Base-by-base conservation (phyloP, 1,284 basidiomycete genomes). In the Fereydounia khargensis region DNA sequence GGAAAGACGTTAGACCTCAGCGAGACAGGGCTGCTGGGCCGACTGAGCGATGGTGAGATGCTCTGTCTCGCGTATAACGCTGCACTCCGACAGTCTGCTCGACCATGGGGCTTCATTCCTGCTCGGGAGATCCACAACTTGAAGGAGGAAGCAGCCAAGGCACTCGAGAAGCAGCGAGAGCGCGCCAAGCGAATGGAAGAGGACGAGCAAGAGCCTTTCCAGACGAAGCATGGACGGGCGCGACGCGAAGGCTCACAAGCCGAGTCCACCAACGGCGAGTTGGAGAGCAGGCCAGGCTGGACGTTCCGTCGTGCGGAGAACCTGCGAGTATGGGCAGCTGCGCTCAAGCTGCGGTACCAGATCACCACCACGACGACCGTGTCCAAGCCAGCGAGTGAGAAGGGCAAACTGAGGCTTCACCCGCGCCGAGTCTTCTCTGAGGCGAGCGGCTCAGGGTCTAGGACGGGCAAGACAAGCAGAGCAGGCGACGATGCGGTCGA, bases 31-130 rank as follows among this genome's bases (percentile, higher is more conserved):
- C 37, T 61, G 11, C 38, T 64, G 17, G 14, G 33, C 0, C 37
- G 30, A 13, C 51, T 52, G 7, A 52, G n/a, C 78, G 80, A 37
- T 79, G 90, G 90, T 0, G 86, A 89, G 62, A 76, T 89, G 14
- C 81, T 91, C 4, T 91, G 89, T 59, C 76, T 81, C 2, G 85
- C 86, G 1, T 91, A 89, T 77, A 92, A 91, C 73, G 77, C 81
- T 3, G 85, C 83, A 10, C 85, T 91, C 0, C 82, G 89, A 22
- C 81, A 83, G 48, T 90, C 88, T 8, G 83, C 83, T 39, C 84
- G 86, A 59, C 87, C 88, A 2, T 92, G 89, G 89, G 90, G 89
- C 0, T 91, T 86, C 74, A 86, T 92, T 44, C 86, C 82, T 44
- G 78, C 81, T 23, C 83, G 86, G 47, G 82, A 84, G 3, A 84